Base-by-base conservation (phyloP, 352 stramenopile genomes). In the Pythium aristosporum region DNA sequence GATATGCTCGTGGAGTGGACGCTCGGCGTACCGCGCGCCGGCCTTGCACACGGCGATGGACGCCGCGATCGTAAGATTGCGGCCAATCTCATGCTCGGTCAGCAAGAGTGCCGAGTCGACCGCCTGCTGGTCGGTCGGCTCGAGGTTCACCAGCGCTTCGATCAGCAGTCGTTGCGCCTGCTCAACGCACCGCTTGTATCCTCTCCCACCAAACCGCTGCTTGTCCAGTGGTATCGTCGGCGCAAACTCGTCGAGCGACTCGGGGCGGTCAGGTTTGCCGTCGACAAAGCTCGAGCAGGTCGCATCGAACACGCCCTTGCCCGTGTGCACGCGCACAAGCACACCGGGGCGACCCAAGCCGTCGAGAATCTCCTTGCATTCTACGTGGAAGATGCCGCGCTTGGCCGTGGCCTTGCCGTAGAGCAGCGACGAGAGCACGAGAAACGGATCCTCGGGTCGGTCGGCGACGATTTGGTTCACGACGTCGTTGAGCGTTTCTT, bases 401-500 rank as follows among this genome's bases (percentile, higher is more conserved):
- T 84, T 79, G 15, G 81, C 69, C 1, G 81, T 92, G 11, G 84
- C 80, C 2, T 75, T 78, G 30, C 68, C 73, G 36, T 85, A 82
- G 25, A 92, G 69, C 21, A 89, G 57, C 20, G 77, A 75, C 15
- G 79, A 89, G 48, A 94, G 73, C 64, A 89, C 76, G 28, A 90
- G 61, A 61, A 89, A 85, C 36, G 85, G 85, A 61, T 94, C 85
- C 13, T 73, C 72, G 1, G 85, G 85, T 1, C 82, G 79, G 53
- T 69, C 71, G 13, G 76, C 77, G 25, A 94, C 81, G 39, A 94
- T 71, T 48, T 86, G 69, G 71, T 92, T 94, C 49, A 94, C 74
- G 18, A 82, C 70, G 13, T 89, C 76, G 51, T 91, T 94, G 1
- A 94, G 72, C 10, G 74, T 69, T 32, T 65, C 67, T 63, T 94